A percentile compares a stretch with the other conserved stretches of the same genome.
Evolutionary conservation across 2,329 filamentous ascomycete genomes (phyloP).

Genomic region (Fusarium gaditjirri): DNA sequence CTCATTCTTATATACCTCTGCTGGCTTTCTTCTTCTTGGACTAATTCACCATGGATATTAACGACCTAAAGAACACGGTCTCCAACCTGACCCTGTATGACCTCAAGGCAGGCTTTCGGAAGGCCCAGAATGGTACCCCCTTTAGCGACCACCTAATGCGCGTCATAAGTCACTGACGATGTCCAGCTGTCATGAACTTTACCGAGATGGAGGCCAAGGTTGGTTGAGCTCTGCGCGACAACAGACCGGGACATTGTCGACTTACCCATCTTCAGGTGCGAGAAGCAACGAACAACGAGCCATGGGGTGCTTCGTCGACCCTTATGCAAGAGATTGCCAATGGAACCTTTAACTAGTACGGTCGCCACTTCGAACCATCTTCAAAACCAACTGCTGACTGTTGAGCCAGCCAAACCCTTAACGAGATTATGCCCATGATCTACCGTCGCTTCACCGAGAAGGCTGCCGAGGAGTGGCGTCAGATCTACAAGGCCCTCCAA

Average conservation of each 20-base stretch:
- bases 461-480: slow-evolving; percentile 96
- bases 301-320: slow-evolving; percentile 87
- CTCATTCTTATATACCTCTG: neutral
- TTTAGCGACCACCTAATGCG: slow-evolving; percentile 11
- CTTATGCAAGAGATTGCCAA: slow-evolving; percentile 98
- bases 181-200: slow-evolving; percentile 94
- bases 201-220: slow-evolving; percentile 89
- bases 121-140: slow-evolving; percentile 89
- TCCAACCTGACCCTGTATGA: slow-evolving; percentile 95
- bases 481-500: slow-evolving; percentile 99
- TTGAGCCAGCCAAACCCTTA: slow-evolving; percentile 81
- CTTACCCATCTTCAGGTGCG: slow-evolving; percentile 71
- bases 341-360: slow-evolving; percentile 97
- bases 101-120: slow-evolving; percentile 92
- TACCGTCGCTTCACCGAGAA: slow-evolving; percentile 99
- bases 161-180: slow-evolving; percentile 45
- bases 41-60: slow-evolving; percentile 77
- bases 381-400: slow-evolving; percentile 30
- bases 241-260: slow-evolving; percentile 4
- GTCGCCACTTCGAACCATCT: slow-evolving; percentile 50
- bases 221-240: slow-evolving; percentile 29
- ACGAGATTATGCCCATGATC: slow-evolving; percentile 99
- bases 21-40: slow-evolving; percentile 31
- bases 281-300: slow-evolving; percentile 99
- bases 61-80: slow-evolving; percentile 85